phyloP scores from a whole-genome alignment of 2,329 filamentous ascomycete genomes.

The Sclerotinia borealis region DNA sequence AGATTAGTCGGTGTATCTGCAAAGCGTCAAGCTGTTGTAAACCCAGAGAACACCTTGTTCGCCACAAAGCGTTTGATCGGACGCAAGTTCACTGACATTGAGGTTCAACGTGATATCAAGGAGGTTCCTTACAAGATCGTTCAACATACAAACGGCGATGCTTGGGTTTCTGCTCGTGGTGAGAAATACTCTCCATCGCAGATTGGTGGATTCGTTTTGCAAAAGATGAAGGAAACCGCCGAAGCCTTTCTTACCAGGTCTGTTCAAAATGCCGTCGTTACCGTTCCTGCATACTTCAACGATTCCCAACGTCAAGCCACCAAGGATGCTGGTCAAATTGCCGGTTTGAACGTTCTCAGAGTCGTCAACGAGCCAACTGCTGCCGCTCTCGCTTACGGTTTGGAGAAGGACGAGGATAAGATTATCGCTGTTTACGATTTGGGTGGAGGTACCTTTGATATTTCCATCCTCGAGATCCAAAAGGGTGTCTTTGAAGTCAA shows the following conservation, averaged over 20 bases:
- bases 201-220: slow-evolving; percentile 90
- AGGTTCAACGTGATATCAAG: slow-evolving; percentile 95
- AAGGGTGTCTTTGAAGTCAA: slow-evolving; percentile 98
- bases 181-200: slow-evolving; percentile 98
- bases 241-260: slow-evolving; percentile 87
- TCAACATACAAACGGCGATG: slow-evolving; percentile 92
- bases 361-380: slow-evolving; percentile 98
- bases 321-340: slow-evolving; percentile 95
- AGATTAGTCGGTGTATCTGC: slow-evolving; percentile 93
- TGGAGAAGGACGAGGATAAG: slow-evolving; percentile 88
- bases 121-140: slow-evolving; percentile 99
- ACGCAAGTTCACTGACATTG: slow-evolving; percentile 87
- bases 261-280: slow-evolving; percentile 94
- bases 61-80: slow-evolving; percentile 98
- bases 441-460: slow-evolving; percentile 98
- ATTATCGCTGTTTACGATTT: slow-evolving; percentile 96
- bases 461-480: slow-evolving; percentile 95
- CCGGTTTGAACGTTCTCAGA: slow-evolving; percentile 92
- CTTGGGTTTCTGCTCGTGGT: slow-evolving; percentile 88
- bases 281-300: slow-evolving; percentile 97
- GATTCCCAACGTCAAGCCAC: slow-evolving; percentile 96
- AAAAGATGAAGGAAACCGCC: slow-evolving; percentile 99
- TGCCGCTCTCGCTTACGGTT: slow-evolving; percentile 89
- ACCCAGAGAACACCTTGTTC: slow-evolving; percentile 97
- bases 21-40: slow-evolving; percentile 96